Percentiles rank a stretch among this genome's conserved stretches.
These are phyloP conservation scores for Eutypa lata DNA, from an alignment of 2,329 filamentous ascomycete species.

Conservation along the genomic window DNA sequence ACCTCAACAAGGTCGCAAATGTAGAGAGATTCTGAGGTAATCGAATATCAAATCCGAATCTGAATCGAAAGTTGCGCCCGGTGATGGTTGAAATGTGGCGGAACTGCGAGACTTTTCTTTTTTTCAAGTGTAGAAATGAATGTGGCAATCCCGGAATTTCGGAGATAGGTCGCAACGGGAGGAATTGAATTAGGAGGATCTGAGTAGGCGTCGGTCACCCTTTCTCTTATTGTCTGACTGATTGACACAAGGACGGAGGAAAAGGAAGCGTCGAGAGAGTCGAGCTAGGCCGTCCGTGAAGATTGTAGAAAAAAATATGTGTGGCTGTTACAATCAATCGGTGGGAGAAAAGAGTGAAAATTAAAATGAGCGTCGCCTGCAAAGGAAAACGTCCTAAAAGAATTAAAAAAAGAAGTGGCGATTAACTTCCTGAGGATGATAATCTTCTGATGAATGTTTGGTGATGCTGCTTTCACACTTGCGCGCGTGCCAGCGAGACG, in stretches of 20 bases:
- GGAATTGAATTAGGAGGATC: not conserved
- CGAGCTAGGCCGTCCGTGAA: not conserved
- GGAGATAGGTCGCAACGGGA: not conserved
- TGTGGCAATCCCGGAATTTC: not conserved
- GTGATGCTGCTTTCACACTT: not conserved
- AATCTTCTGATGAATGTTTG: not conserved
- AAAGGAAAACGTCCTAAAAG: not conserved
- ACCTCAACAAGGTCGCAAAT: constrained; percentile 16
- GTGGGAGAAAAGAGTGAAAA: not conserved
- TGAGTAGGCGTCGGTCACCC: not conserved
- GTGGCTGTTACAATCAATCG: not conserved
- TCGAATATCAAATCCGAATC: constrained; percentile 30
- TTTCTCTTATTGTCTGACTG: not conserved
- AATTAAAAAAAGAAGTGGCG: not conserved
- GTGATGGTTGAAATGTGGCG: constrained; percentile 18
- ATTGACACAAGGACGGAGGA: not conserved
- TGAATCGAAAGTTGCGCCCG: constrained; percentile 7
- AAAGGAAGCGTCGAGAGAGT: not conserved
- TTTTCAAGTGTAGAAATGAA: not conserved
- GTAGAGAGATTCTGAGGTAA: constrained; percentile 6
- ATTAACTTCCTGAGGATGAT: not conserved
- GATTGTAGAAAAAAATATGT: not conserved
- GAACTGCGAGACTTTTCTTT: not conserved
- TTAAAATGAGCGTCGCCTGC: not conserved
- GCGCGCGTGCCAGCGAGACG: not conserved